phyloP scores from a whole-genome alignment of 805 yeast species.

The Metschnikowia continentalis region DNA sequence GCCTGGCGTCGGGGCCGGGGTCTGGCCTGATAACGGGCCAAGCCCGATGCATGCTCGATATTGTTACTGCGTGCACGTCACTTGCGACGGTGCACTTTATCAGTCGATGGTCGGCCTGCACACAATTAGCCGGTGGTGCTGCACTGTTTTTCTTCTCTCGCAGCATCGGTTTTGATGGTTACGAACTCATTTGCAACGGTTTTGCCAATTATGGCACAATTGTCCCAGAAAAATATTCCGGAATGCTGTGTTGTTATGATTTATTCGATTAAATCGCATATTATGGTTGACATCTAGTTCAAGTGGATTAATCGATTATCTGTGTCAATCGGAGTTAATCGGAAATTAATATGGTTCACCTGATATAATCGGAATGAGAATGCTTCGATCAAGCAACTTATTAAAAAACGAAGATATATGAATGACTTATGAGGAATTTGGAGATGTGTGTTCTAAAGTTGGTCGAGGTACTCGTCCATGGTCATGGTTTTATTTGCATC shows the following conservation, averaged over 20 bases:
- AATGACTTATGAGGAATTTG: too few relatives aligned
- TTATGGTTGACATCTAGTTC: too few relatives aligned
- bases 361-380: too few relatives aligned
- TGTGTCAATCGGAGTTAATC: too few relatives aligned
- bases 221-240: too few relatives aligned
- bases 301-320: too few relatives aligned
- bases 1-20: too few relatives aligned
- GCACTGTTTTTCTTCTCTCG: constrained; percentile 1
- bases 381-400: too few relatives aligned
- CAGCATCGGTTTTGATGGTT: constrained; percentile 1
- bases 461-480: constrained; percentile 17
- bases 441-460: not conserved
- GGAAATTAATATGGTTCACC: too few relatives aligned
- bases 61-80: not conserved
- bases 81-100: not conserved
- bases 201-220: not conserved
- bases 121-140: not conserved
- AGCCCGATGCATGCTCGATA: not conserved
- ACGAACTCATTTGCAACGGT: not conserved
- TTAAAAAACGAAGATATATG: too few relatives aligned
- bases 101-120: not conserved
- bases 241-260: too few relatives aligned
- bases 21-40: not conserved
- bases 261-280: too few relatives aligned
- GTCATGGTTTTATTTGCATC: constrained; percentile 18